Percentiles rank a stretch among this genome's conserved stretches.
Conservation (phyloP, 129 eudicot genomes). For the Arctium lappa region DNA sequence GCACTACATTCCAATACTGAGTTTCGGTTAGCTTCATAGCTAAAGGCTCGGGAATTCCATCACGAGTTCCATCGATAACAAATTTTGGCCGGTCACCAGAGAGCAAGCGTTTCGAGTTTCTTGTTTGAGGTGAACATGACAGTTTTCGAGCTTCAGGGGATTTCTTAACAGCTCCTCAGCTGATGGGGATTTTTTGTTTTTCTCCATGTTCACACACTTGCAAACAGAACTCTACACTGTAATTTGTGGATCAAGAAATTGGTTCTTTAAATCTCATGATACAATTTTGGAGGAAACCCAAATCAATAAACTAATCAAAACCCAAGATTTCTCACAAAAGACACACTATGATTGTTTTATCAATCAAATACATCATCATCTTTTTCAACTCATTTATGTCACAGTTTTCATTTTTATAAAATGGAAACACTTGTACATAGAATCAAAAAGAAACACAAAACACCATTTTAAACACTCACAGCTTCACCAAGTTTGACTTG, state of each 20-base stretch:
- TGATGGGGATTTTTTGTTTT: background rate
- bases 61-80: background rate
- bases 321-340: background rate
- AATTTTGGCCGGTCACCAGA: slow-evolving; percentile 14
- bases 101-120: slow-evolving; percentile 49
- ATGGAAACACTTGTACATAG: too few relatives aligned
- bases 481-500: too few relatives aligned
- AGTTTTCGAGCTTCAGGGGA: slow-evolving; percentile 56
- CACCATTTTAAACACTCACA: too few relatives aligned
- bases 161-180: slow-evolving; percentile 61
- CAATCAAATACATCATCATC: too few relatives aligned
- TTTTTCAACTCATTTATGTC: too few relatives aligned
- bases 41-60: slow-evolving; percentile 19
- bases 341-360: too few relatives aligned
- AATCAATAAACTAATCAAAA: background rate
- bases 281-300: background rate
- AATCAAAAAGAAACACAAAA: too few relatives aligned
- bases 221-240: background rate
- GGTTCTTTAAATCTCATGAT: slow-evolving; percentile 8
- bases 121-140: slow-evolving; percentile 55
- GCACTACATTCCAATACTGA: slow-evolving; percentile 68
- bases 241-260: slow-evolving; percentile 14
- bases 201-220: background rate
- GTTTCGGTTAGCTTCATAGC: slow-evolving; percentile 45
- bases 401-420: too few relatives aligned